Conservation (phyloP, 75 land plant genomes). For the Picea sitchensis region DNA sequence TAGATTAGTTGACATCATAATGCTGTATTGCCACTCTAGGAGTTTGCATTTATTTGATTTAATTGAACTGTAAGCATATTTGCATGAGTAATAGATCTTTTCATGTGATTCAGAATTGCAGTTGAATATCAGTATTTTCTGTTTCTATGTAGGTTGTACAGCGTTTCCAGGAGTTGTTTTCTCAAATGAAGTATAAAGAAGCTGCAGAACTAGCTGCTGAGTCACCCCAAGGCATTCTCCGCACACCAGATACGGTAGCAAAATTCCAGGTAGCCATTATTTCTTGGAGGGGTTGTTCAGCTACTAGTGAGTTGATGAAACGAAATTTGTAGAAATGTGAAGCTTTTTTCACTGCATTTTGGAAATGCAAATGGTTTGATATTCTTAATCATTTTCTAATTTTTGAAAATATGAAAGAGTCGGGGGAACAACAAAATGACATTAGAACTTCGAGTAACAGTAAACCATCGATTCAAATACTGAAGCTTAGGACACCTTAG, state of each 20-base stretch:
- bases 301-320: not conserved
- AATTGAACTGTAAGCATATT: not conserved
- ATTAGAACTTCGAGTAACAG: too few species aligned
- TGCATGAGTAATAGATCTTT: not conserved
- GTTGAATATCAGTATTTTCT: not conserved
- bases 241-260: slow-evolving; percentile 97
- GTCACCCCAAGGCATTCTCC: slow-evolving; percentile 95
- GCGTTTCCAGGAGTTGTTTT: slow-evolving; percentile 94
- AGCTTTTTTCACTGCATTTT: not conserved
- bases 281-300: not conserved
- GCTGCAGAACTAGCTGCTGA: slow-evolving; percentile 99
- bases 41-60: not conserved
- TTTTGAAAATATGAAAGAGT: not conserved
- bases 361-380: not conserved
- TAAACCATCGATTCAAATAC: too few species aligned
- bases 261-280: slow-evolving; percentile 84
- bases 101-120: not conserved
- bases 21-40: not conserved
- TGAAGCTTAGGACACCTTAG: too few species aligned
- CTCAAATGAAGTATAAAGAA: slow-evolving; percentile 98
- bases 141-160: slow-evolving; percentile 77
- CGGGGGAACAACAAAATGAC: too few species aligned
- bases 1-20: not conserved
- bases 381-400: not conserved
- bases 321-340: not conserved